Evolutionary conservation across 176 grass and related monocot species (phyloP), one percentile per base, ranked within the genome.

Genomic region (Phoenix roebelenii): DNA sequence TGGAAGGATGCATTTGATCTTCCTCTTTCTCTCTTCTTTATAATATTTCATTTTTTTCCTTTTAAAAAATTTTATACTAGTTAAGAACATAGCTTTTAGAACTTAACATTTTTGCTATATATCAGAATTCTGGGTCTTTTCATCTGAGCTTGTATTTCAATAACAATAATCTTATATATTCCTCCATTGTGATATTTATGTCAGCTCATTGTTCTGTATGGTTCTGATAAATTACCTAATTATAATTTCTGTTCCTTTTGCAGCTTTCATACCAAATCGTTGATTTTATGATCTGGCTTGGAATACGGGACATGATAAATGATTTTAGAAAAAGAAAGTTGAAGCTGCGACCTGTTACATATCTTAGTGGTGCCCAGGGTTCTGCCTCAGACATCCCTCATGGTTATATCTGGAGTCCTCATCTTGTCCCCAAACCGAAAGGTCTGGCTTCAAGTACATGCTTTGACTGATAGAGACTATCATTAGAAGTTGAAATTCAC

Each of bases 261-360:
- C 80, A 97, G 92, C 75, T 97, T 73, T 97, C 92, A 12, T 97
- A 97, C 52, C 78, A 91, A 75, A 85, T 91, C 69, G 84, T 97
- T 39, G 92, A 97, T 60, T 88, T 78, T 10, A 97, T 91, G 92
- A 97, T 97, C 77, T 97, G 92, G 92, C 83, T 97, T 66, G 92
- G 92, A 35, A 97, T 97, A 72, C 73, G 84, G 0, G 92, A 97
- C 69, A 97, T 97, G 82, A 97, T 97, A 80, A 97, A 97, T 65
- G 92, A 97, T 26, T 97, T 97, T 60, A 91, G 92, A 62, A 97
- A 97, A 71, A 91, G 78, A 65, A 91, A 83, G 50, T 65, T 97
- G 81, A 97, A 91, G 69, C 70, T 97, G 58, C 84, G 87, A 23
- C 92, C 92, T 50, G 83, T 97, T 58, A 97, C 92, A 26, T 97